Conservation (phyloP, 2,329 filamentous ascomycete genomes). For the Diaporthe ampelina region DNA sequence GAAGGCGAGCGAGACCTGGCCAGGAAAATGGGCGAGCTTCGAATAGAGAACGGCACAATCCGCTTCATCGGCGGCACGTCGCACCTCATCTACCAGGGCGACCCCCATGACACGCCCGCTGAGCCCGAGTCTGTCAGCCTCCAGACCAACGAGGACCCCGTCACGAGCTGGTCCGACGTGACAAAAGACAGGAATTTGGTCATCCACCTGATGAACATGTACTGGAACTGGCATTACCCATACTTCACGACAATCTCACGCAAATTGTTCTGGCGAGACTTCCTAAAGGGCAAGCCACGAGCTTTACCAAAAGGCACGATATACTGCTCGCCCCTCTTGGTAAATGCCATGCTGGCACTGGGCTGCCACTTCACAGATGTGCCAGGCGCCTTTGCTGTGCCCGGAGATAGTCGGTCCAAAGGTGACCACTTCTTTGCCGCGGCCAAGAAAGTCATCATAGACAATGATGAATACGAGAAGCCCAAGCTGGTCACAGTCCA, state of each 20-base stretch:
- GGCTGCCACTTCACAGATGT: slow-evolving; percentile 93
- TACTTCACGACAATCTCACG: slow-evolving; percentile 95
- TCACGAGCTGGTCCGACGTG: slow-evolving; percentile 89
- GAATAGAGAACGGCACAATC: slow-evolving; percentile 87
- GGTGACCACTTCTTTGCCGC: slow-evolving; percentile 97
- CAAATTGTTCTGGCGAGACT: slow-evolving; percentile 88
- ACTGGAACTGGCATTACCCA: slow-evolving; percentile 97
- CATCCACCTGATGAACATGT: slow-evolving; percentile 93
- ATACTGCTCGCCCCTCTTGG: slow-evolving; percentile 90
- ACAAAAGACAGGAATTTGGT: slow-evolving; percentile 85
- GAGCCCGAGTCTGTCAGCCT: slow-evolving; percentile 62
- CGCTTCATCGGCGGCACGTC: slow-evolving; percentile 96
- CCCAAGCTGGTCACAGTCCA: slow-evolving; percentile 92
- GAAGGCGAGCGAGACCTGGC: slow-evolving; percentile 84
- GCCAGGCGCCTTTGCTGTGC: slow-evolving; percentile 77
- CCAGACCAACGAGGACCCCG: slow-evolving; percentile 73
- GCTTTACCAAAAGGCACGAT: slow-evolving; percentile 67
- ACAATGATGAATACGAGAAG: slow-evolving; percentile 93
- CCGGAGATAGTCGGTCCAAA: slow-evolving; percentile 84
- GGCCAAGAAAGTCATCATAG: slow-evolving; percentile 88
- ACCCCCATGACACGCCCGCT: slow-evolving; percentile 55
- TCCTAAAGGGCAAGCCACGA: slow-evolving; percentile 76
- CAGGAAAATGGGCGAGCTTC: slow-evolving; percentile 92
- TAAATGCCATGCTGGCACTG: slow-evolving; percentile 93
- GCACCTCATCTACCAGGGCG: slow-evolving; percentile 86